These are phyloP conservation scores for Sporothrix globosa DNA, from an alignment of 2,329 filamentous ascomycete species.

Conservation along the genomic window DNA sequence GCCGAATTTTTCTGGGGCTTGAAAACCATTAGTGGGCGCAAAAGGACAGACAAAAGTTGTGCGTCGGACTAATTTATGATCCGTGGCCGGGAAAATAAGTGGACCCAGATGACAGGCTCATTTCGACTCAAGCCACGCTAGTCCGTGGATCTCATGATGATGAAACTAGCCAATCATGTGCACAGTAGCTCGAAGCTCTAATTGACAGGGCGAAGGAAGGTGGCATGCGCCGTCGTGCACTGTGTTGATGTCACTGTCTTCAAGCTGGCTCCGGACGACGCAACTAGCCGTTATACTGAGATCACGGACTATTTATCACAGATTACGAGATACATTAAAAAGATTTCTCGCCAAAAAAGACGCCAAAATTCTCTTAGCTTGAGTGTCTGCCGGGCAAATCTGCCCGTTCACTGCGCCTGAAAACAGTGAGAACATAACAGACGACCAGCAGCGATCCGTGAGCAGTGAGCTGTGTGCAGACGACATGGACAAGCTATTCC, in stretches of 20 bases:
- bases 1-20: constrained; percentile 31
- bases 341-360: neutral
- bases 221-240: constrained; percentile 12
- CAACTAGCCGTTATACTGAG: neutral
- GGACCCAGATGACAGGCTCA: neutral
- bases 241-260: constrained; percentile 9
- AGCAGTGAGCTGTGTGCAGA: neutral
- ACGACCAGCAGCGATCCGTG: neutral
- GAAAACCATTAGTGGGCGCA: constrained; percentile 15
- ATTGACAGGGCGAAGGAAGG: neutral
- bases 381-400: neutral
- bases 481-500: constrained; percentile 72
- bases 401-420: constrained; percentile 6
- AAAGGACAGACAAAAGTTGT: constrained; percentile 33
- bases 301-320: neutral
- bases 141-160: neutral
- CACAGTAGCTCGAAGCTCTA: neutral
- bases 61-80: constrained; percentile 34
- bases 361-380: neutral
- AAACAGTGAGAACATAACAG: neutral
- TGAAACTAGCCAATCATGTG: neutral
- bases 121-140: neutral
- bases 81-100: constrained; percentile 7
- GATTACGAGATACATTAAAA: neutral
- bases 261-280: constrained; percentile 5